Evolutionary conservation across 306 rosid species (phyloP), one percentile per base, ranked within the genome.

Genomic region (Canavalia ensiformis): DNA sequence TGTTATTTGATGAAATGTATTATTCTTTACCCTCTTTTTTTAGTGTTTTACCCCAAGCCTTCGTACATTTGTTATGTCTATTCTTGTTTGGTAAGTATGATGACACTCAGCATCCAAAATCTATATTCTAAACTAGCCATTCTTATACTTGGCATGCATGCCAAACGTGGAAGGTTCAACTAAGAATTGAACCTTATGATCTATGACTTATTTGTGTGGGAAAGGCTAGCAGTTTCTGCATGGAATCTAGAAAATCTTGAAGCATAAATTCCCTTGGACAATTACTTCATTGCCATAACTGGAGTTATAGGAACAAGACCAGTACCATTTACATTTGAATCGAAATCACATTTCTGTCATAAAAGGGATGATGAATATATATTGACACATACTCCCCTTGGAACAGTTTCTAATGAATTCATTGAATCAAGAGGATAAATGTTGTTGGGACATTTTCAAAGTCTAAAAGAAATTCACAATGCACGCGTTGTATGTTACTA

Each of bases 1-100:
- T 74, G 42, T 46, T 78, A 42, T 72, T 56, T 73, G 33, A 74
- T 58, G 55, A 70, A 73, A 59, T 49, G 34, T 82, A 4, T 68
- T 59, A 29, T 73, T 67, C 58, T 41, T 57, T 82, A 8, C 54
- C 33, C 9, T 42, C 29, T 45, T 54, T 72, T 39, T 3, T 6
- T 49, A 67, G 37, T 45, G 35, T 62, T 74, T 34, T 60, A 66
- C 58, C 35, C 49, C 1, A 71, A 54, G 76, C 39, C 8, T 18
- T 51, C 37, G 56, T 58, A 67, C 7, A 44, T 35, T 42, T 8
- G 25, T 7, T 47, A 72, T 28, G 42, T 25, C 28, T 8, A 2
- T 45, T 58, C 9, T 56, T 65, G 49, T 73, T 84, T 56, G 75
- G 9, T 7, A 37, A 80, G 55, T 60, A 66, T 62, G 39, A 4